A percentile compares a stretch with the other conserved stretches of the same genome.
These are phyloP conservation scores for Geotrichum phurueaensis DNA, from an alignment of 1,139 yeast genomes.

Conservation along the genomic window DNA sequence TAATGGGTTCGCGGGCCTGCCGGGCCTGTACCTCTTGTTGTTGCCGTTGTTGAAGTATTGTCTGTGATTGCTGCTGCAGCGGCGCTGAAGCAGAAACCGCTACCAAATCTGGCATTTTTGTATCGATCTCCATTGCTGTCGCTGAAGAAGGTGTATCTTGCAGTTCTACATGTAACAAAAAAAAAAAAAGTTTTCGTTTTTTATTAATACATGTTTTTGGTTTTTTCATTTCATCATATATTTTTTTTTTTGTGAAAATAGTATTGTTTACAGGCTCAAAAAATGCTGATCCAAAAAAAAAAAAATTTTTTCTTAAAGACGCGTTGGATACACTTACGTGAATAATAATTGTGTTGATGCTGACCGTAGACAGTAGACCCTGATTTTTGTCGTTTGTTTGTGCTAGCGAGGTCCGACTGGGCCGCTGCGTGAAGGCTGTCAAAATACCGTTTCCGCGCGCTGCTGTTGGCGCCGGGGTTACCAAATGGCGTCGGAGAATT, in stretches of 20 bases:
- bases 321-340: neutral
- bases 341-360: neutral
- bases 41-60: neutral
- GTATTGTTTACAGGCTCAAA: no score
- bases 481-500: neutral
- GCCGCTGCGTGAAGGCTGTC: neutral
- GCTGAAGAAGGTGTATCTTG: neutral
- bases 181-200: neutral
- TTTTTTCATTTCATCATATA: no score
- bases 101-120: neutral
- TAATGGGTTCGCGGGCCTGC: neutral
- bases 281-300: neutral
- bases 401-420: neutral
- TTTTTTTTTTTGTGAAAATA: no score
- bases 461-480: no score
- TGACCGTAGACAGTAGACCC: neutral
- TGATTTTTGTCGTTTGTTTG: neutral
- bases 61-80: neutral
- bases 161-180: neutral
- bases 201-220: neutral
- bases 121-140: neutral
- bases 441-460: neutral
- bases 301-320: no score
- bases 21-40: neutral
- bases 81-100: no score